A percentile compares a stretch with the other conserved stretches of the same genome.
Conservation (phyloP, 768 basidiomycete genomes). For the Tulasnella sp. region DNA sequence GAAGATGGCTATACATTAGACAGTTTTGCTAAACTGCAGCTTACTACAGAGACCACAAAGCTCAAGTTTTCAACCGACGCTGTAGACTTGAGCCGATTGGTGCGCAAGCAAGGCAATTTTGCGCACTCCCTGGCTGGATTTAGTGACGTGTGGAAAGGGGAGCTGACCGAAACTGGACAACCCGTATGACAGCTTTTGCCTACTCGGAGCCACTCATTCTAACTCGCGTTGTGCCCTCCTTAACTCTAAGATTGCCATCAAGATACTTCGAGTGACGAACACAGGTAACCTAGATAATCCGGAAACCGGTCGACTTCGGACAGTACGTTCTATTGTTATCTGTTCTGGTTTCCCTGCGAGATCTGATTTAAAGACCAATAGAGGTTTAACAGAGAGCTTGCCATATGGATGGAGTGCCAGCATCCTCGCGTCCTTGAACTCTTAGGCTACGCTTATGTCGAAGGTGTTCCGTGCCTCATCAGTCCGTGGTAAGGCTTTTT, state of each 20-base stretch:
- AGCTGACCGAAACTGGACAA: background rate
- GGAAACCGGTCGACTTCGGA: background rate
- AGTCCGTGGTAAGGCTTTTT: background rate
- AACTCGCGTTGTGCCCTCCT: background rate
- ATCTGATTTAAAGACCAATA: background rate
- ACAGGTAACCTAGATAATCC: background rate
- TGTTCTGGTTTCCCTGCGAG: background rate
- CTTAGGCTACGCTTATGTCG: no score
- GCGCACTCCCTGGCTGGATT: background rate
- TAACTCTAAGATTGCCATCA: conserved; percentile 12
- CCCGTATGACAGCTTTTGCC: background rate
- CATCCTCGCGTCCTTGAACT: no score
- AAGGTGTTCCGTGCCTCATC: background rate
- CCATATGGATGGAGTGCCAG: no score
- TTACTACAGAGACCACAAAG: background rate
- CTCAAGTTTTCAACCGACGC: background rate
- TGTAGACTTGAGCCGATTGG: background rate
- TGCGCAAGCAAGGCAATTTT: background rate
- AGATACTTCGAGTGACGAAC: conserved; percentile 7
- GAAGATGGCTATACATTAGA: background rate
- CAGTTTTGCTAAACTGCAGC: background rate
- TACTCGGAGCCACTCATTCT: background rate
- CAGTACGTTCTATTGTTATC: background rate
- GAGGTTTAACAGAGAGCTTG: background rate
- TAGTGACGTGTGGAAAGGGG: background rate